Evolutionary conservation across 202 grass and related monocot genomes (phyloP).

Genomic region (Panicum hallii): DNA sequence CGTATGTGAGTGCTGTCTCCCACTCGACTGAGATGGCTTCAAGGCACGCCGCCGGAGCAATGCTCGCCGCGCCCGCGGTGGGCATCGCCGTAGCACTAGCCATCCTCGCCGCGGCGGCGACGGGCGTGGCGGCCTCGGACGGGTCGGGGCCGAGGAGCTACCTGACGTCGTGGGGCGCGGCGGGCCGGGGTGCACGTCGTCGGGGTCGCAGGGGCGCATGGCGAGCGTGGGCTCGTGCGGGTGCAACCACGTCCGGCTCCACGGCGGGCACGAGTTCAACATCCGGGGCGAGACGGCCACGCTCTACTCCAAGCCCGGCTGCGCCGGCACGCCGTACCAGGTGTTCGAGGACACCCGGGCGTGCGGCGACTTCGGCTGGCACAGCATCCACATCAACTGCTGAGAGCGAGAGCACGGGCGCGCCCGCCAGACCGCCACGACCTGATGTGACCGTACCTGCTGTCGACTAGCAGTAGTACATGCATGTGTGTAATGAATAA

Average conservation of each 20-base stretch:
- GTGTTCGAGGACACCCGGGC: slow-evolving; percentile 41
- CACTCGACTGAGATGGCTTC: background rate
- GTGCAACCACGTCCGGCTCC: slow-evolving; percentile 24
- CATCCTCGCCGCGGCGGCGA: background rate
- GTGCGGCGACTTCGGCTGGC: slow-evolving; percentile 45
- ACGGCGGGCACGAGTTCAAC: slow-evolving; percentile 43
- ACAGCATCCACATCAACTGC: slow-evolving; percentile 48
- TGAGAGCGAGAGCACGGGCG: background rate
- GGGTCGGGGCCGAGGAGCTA: slow-evolving; percentile 29
- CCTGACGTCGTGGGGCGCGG: slow-evolving; percentile 41
- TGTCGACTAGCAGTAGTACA: no score
- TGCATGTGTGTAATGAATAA: no score
- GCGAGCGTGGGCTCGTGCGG: slow-evolving; percentile 31
- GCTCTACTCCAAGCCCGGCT: slow-evolving; percentile 33
- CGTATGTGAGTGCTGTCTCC: background rate
- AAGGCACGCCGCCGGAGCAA: background rate
- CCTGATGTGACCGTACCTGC: no score
- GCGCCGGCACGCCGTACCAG: slow-evolving; percentile 29
- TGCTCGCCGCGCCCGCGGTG: background rate
- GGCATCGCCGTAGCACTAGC: background rate
- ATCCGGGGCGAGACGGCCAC: slow-evolving; percentile 34
- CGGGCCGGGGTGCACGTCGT: slow-evolving; percentile 11
- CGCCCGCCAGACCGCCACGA: no score
- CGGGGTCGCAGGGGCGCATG: background rate
- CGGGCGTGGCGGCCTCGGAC: background rate